Percentiles rank a stretch among this genome's conserved stretches.
These are phyloP conservation scores for Stentor coeruleus DNA, from an alignment of 73 alveolate species.

Conservation along the genomic window DNA sequence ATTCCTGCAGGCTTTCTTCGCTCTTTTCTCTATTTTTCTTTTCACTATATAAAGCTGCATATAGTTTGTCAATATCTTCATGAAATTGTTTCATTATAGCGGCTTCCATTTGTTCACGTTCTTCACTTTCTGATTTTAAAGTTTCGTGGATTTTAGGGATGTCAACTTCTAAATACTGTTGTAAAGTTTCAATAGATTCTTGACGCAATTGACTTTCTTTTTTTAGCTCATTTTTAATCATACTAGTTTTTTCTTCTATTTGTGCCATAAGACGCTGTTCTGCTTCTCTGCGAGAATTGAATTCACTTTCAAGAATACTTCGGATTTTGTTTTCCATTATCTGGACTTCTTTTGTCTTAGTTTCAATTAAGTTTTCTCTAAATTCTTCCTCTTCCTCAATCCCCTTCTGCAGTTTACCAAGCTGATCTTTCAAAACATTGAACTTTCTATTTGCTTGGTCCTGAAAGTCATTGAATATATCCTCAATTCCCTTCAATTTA, in stretches of 20 bases:
- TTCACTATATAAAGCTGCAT: conserved; percentile 32
- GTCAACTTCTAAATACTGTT: conserved; percentile 24
- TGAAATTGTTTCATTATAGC: conserved; percentile 39
- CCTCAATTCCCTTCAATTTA: conserved; percentile 10
- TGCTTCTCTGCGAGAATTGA: conserved; percentile 11
- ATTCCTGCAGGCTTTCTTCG: conserved; percentile 40
- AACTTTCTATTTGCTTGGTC: conserved; percentile 16
- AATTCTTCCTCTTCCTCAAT: conserved; percentile 28
- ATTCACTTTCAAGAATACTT: conserved; percentile 3
- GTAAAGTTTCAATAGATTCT: conserved; percentile 15
- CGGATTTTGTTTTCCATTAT: conserved; percentile 4
- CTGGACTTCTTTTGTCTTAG: conserved; percentile 19
- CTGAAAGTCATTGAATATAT: conserved; percentile 16
- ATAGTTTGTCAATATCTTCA: conserved; percentile 28
- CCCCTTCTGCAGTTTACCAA: conserved; percentile 1
- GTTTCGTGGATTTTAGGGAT: conserved; percentile 24
- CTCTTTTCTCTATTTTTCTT: conserved; percentile 30
- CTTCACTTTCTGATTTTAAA: conserved; percentile 22
- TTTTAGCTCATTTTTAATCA: conserved; percentile 23
- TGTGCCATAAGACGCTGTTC: conserved; percentile 3
- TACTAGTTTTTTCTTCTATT: conserved; percentile 27
- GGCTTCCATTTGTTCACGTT: conserved; percentile 34
- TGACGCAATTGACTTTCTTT: conserved; percentile 18
- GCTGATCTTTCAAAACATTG: conserved; percentile 24
- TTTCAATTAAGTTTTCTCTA: conserved; percentile 9